Conservation (phyloP, 345 rosid species). For the Nephelium lappaceum region DNA sequence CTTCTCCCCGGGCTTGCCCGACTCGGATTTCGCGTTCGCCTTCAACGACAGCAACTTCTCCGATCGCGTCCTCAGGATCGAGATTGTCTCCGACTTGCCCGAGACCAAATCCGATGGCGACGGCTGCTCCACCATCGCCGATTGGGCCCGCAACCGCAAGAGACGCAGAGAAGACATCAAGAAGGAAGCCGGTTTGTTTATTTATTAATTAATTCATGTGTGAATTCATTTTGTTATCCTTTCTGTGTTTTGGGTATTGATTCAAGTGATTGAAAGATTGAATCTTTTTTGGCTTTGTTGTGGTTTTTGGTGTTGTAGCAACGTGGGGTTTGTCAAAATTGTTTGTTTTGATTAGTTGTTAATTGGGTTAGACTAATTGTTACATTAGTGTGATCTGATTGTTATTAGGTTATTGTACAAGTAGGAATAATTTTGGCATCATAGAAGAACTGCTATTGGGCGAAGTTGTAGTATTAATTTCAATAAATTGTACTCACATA, state of each 20-base stretch:
- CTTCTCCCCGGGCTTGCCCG: constrained; percentile 34
- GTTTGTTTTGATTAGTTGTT: not conserved
- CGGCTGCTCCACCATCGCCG: constrained; percentile 53
- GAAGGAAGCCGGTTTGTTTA: constrained; percentile 43
- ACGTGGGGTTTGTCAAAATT: not conserved
- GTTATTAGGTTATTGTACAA: not conserved
- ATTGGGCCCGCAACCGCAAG: constrained; percentile 75
- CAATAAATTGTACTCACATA: no score
- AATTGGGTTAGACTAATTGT: not conserved
- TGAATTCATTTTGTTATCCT: not conserved
- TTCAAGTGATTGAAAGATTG: not conserved
- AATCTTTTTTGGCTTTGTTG: not conserved
- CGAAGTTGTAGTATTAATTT: not conserved
- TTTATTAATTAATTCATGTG: not conserved
- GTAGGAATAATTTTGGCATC: not conserved
- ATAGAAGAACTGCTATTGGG: not conserved
- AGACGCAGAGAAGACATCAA: constrained; percentile 62
- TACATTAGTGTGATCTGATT: not conserved
- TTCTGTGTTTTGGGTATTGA: not conserved
- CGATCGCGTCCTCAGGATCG: constrained; percentile 72
- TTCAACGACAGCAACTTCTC: constrained; percentile 81
- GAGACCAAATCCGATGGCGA: constrained; percentile 48
- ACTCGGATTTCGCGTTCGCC: constrained; percentile 72
- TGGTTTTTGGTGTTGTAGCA: not conserved
- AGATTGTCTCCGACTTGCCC: constrained; percentile 53